Evolutionary conservation across 208 protist genomes (phyloP).

Genomic region (Spongospora subterranea): DNA sequence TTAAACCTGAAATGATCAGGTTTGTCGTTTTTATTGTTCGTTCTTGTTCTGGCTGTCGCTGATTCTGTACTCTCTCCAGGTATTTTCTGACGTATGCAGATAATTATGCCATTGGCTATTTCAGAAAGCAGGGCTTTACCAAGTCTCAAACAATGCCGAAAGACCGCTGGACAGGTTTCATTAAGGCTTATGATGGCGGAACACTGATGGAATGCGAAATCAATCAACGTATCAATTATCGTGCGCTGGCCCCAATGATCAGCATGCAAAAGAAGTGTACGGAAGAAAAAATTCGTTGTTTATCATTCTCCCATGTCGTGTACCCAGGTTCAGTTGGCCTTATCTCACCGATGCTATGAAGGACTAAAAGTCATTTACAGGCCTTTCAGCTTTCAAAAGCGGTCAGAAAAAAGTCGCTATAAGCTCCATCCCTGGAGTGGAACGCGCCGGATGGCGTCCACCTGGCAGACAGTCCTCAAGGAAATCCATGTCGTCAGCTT

Average conservation of each 20-base stretch:
- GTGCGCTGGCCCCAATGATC: conserved; percentile 72
- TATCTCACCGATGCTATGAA: neutral
- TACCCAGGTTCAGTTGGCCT: neutral
- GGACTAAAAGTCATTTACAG: neutral
- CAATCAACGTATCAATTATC: conserved; percentile 76
- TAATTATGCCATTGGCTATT: conserved; percentile 87
- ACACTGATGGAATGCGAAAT: conserved; percentile 83
- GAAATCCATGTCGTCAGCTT: neutral
- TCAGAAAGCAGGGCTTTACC: conserved; percentile 84
- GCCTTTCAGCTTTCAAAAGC: conserved; percentile 17
- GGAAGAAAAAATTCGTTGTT: neutral
- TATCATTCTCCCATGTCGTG: neutral
- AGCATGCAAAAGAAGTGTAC: conserved; percentile 67
- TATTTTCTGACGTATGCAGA: conserved; percentile 88
- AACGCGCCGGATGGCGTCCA: conserved; percentile 34
- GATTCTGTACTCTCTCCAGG: conserved; percentile 65
- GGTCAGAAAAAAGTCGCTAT: conserved; percentile 57
- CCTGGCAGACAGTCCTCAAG: neutral
- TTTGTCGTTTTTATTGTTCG: no score
- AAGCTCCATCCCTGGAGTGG: neutral
- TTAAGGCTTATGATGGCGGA: conserved; percentile 87
- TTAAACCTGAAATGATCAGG: conserved; percentile 68
- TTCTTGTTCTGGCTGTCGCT: neutral
- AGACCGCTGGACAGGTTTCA: conserved; percentile 79
- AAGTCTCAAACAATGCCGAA: conserved; percentile 72